A percentile compares a stretch with the other conserved stretches of the same genome.
phyloP scores from a whole-genome alignment of 2,329 filamentous ascomycete genomes.

The Claviceps humidiphila region DNA sequence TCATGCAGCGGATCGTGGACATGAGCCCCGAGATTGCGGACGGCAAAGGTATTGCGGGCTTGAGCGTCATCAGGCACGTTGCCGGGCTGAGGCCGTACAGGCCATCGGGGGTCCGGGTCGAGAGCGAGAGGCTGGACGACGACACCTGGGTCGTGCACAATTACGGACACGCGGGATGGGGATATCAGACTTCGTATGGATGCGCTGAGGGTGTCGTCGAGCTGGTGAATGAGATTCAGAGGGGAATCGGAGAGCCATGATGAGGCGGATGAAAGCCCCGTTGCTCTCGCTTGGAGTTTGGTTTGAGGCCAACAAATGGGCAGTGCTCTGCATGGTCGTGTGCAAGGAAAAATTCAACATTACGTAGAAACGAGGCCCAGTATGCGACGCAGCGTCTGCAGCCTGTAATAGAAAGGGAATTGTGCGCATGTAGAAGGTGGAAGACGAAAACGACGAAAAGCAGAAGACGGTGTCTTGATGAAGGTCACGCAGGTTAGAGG shows the following conservation, averaged over 20 bases:
- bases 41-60: slow-evolving; percentile 55
- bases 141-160: slow-evolving; percentile 61
- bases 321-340: background rate
- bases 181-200: slow-evolving; percentile 58
- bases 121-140: slow-evolving; percentile 39
- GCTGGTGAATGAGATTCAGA: slow-evolving; percentile 49
- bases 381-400: no score
- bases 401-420: no score
- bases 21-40: slow-evolving; percentile 49
- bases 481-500: no score
- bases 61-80: slow-evolving; percentile 67
- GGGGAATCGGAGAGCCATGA: slow-evolving; percentile 14
- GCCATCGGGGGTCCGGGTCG: slow-evolving; percentile 59
- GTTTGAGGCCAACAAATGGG: background rate
- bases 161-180: slow-evolving; percentile 69
- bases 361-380: no score
- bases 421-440: no score
- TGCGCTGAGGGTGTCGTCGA: slow-evolving; percentile 54
- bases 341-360: no score
- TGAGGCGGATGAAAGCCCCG: slow-evolving; percentile 13
- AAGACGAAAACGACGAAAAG: no score
- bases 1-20: slow-evolving; percentile 66
- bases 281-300: slow-evolving; percentile 12
- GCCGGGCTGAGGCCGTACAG: slow-evolving; percentile 71
- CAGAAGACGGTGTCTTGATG: no score